Evolutionary conservation across 768 basidiomycete genomes (phyloP).

Genomic region (Lyophyllum shimeji): DNA sequence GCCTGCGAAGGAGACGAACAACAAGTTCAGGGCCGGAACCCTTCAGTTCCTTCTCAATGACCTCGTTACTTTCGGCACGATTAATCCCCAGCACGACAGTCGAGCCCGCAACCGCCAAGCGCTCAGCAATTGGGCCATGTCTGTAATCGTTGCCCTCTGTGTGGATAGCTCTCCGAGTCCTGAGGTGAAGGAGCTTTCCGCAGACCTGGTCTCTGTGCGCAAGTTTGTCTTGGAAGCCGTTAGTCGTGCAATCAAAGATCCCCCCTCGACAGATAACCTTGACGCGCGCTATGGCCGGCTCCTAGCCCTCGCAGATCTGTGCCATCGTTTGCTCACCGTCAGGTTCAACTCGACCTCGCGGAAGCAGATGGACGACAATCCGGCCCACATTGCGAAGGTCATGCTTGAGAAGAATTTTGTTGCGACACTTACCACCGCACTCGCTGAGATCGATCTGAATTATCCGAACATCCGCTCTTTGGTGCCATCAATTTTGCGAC

Average conservation of each 20-base stretch:
- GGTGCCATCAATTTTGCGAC: constrained; percentile 84
- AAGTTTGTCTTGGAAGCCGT: constrained; percentile 91
- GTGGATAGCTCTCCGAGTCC: constrained; percentile 70
- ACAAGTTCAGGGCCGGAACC: constrained; percentile 65
- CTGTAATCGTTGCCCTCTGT: constrained; percentile 90
- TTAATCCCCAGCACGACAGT: constrained; percentile 59
- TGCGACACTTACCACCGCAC: constrained; percentile 78
- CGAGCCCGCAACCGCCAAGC: constrained; percentile 57
- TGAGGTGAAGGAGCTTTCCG: constrained; percentile 74
- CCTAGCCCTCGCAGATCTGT: constrained; percentile 83
- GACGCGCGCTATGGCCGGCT: constrained; percentile 87
- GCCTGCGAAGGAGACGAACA: constrained; percentile 64
- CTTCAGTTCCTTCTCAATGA: constrained; percentile 83
- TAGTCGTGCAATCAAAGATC: constrained; percentile 84
- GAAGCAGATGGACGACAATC: constrained; percentile 68
- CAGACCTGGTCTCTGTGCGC: constrained; percentile 85
- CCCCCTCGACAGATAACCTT: constrained; percentile 52
- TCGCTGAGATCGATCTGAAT: constrained; percentile 93
- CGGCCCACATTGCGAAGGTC: constrained; percentile 91
- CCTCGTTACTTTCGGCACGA: constrained; percentile 73
- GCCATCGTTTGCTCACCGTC: constrained; percentile 82
- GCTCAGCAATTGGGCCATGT: constrained; percentile 85
- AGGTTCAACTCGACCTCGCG: constrained; percentile 62
- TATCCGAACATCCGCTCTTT: constrained; percentile 88
- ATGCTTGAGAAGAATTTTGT: constrained; percentile 99